These are phyloP conservation scores for Aspergillus sp. DNA, from an alignment of 2,329 filamentous ascomycete species.

Conservation along the genomic window DNA sequence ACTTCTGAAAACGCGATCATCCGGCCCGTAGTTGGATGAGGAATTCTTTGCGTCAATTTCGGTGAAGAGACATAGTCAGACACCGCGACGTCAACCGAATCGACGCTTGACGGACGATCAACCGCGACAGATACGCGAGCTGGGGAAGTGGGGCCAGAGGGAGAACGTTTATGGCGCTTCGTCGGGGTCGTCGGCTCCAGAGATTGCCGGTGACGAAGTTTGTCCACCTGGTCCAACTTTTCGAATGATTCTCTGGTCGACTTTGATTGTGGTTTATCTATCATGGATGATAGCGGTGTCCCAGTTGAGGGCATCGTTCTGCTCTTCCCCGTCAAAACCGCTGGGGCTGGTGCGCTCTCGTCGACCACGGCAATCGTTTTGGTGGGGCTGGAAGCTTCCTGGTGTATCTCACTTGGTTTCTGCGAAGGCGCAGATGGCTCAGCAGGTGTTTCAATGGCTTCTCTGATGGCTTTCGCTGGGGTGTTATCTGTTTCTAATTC, in stretches of 20 bases:
- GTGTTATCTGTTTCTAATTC: slow-evolving; percentile 38
- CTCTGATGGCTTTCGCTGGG: slow-evolving; percentile 18
- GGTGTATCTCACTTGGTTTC: slow-evolving; percentile 8
- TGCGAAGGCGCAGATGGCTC: slow-evolving; percentile 11
- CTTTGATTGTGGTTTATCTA: slow-evolving; percentile 19
- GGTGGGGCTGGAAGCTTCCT: neutral
- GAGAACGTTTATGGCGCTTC: slow-evolving; percentile 31
- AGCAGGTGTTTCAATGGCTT: slow-evolving; percentile 7
- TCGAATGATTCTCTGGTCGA: slow-evolving; percentile 23
- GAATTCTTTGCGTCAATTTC: slow-evolving; percentile 79
- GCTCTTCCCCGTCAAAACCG: slow-evolving; percentile 55
- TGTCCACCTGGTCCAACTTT: slow-evolving; percentile 22
- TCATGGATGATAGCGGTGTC: slow-evolving; percentile 21
- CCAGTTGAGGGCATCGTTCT: slow-evolving; percentile 24
- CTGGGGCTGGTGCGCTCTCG: slow-evolving; percentile 64
- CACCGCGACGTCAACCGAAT: slow-evolving; percentile 84
- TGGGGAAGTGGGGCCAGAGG: slow-evolving; percentile 32
- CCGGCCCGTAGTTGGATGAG: slow-evolving; percentile 76
- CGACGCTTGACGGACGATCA: slow-evolving; percentile 68
- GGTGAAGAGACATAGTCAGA: slow-evolving; percentile 76
- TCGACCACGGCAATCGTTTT: slow-evolving; percentile 23
- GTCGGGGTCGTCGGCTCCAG: slow-evolving; percentile 22
- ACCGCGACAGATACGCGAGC: slow-evolving; percentile 49
- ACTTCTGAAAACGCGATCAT: slow-evolving; percentile 95
- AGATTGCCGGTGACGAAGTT: slow-evolving; percentile 20